Evolutionary conservation across 1,284 basidiomycete species (phyloP).

Genomic region (Cryptococcus wingfieldii): DNA sequence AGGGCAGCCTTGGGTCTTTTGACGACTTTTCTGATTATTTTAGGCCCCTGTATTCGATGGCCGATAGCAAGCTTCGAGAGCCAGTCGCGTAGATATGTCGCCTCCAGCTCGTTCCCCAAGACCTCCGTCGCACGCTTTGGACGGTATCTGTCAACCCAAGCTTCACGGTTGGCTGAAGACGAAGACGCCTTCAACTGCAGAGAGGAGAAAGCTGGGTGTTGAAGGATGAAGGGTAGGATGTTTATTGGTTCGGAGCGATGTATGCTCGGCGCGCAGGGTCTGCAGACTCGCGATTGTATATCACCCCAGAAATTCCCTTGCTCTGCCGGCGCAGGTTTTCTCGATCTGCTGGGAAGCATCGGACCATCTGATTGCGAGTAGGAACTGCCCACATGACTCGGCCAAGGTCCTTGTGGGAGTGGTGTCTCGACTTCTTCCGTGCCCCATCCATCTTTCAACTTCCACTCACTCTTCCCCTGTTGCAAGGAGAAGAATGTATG

Average conservation of each 20-base stretch:
- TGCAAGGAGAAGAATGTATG: conserved; percentile 33
- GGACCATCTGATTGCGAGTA: not conserved
- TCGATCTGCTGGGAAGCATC: too few relatives aligned
- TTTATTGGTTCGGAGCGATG: not conserved
- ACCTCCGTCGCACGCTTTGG: conserved; percentile 70
- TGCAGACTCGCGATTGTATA: not conserved
- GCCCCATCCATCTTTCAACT: conserved; percentile 39
- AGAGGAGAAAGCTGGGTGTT: conserved; percentile 32
- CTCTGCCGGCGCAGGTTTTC: not conserved
- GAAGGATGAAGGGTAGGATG: conserved; percentile 10
- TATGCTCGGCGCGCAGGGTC: not conserved
- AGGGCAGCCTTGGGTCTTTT: conserved; percentile 18
- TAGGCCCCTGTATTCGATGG: conserved; percentile 12
- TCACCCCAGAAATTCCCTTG: conserved; percentile 7
- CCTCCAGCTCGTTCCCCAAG: conserved; percentile 71
- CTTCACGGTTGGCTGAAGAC: conserved; percentile 45
- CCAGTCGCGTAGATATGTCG: conserved; percentile 77
- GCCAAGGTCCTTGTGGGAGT: conserved; percentile 28
- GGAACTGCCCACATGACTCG: conserved; percentile 11
- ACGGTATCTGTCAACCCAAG: conserved; percentile 74
- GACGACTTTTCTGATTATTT: conserved; percentile 37
- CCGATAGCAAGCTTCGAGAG: conserved; percentile 64
- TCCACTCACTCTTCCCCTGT: conserved; percentile 5
- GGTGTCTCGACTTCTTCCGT: conserved; percentile 26
- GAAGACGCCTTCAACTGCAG: conserved; percentile 5